These are phyloP conservation scores for Morella rubra DNA, from an alignment of 306 rosid species.

Conservation along the genomic window DNA sequence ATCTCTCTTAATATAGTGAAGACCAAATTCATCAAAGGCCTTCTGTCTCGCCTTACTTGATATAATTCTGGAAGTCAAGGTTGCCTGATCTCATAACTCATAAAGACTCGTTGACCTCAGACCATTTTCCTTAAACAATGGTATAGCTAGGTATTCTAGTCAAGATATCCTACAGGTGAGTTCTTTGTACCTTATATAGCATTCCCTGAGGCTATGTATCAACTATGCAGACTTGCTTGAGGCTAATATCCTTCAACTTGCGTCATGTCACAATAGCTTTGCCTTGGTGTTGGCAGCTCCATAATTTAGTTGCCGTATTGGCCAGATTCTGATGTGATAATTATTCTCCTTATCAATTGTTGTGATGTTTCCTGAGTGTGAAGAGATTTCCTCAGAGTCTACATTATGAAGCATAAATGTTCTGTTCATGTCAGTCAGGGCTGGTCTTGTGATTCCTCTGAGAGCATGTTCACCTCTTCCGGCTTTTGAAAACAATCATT, in stretches of 20 bases:
- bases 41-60: constrained; percentile 43
- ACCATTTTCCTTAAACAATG: constrained; percentile 36
- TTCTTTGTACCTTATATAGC: not conserved
- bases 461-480: constrained; percentile 35
- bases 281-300: not conserved
- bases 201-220: not conserved
- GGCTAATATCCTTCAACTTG: not conserved
- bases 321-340: constrained; percentile 8
- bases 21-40: constrained; percentile 44
- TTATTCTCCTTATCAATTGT: constrained; percentile 10
- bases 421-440: not conserved
- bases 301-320: constrained; percentile 2
- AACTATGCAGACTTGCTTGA: not conserved
- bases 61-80: constrained; percentile 44
- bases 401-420: not conserved
- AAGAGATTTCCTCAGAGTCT: not conserved
- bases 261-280: not conserved
- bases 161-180: constrained; percentile 46
- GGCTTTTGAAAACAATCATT: constrained; percentile 30
- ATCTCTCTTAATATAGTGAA: constrained; percentile 33
- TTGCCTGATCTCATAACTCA: constrained; percentile 43
- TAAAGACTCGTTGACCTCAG: constrained; percentile 44
- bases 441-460: constrained; percentile 6
- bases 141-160: constrained; percentile 31
- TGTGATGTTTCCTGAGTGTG: not conserved